Evolutionary conservation across 805 yeast species (phyloP), one percentile per base, ranked within the genome.

Genomic region (Ogataea corticis): DNA sequence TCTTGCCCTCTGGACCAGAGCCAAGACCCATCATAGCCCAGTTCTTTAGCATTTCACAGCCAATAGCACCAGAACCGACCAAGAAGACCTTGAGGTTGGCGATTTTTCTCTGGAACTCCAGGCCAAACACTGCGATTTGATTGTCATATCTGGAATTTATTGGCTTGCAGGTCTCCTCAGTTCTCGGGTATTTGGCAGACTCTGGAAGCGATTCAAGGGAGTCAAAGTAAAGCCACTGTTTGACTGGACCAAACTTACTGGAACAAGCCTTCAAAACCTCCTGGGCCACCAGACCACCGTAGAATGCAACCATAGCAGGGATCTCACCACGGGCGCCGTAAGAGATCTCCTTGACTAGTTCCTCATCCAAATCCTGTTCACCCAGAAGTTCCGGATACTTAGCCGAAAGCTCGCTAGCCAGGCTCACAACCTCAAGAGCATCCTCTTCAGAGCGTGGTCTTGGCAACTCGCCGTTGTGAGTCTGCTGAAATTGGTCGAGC

Each of bases 1-100:
- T 87, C 57, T 80, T 77, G 58, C 99, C 99, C 3, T 85, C 67
- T 32, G 91, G 88, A 33, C 98, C 98, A 18, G 96, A 77, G 29
- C 96, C 98, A 42, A 94, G 71, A 36, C 99, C 99, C 80, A 91
- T 77, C 78, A 94, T 77, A 4, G 99, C 97, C 98, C 98, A 94
- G 63, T 89, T 91, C 70, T 94, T 94, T 60, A 94, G 75, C 91
- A 94, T 92, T 70, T 94, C 99, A 72, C 99, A 94, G 32, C 99
- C 99, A 72, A 94, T 94, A 15, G 99, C 99, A 64, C 99, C 99
- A 1, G 97, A 77, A 36, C 99, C 99, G 33, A 94, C 99, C 54
- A 94, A 73, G 67, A 94, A 92, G 3, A 91, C 89, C 60, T 81
- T 85, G 51, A 86, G 71, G 66, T 91, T 88, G 31, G 87, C 80